Evolutionary conservation across 169 alveolate genomes (phyloP).

Genomic region (Pseudocohnilembus persalinus): DNA sequence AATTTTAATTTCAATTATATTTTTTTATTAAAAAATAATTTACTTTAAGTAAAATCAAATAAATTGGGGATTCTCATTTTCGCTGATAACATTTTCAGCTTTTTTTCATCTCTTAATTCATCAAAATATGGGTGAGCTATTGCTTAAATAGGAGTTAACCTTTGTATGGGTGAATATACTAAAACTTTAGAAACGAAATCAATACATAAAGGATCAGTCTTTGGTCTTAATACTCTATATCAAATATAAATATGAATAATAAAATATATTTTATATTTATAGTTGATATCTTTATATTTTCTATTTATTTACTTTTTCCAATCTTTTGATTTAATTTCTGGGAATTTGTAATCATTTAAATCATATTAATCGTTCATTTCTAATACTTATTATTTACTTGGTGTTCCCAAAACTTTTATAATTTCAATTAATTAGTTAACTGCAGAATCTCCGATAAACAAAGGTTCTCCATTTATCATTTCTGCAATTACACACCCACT

Average conservation of each 20-base stretch:
- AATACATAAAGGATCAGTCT: conserved; percentile 71
- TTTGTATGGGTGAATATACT: conserved; percentile 68
- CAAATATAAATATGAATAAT: not conserved
- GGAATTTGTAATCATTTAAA: conserved; percentile 85
- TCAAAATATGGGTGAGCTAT: conserved; percentile 80
- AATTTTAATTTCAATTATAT: no score
- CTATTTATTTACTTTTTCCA: conserved; percentile 74
- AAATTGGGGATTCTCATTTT: conserved; percentile 64
- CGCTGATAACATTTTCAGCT: conserved; percentile 54
- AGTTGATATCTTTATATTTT: not conserved
- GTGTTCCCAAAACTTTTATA: conserved; percentile 84
- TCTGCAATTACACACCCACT: conserved; percentile 97
- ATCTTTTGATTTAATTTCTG: conserved; percentile 83
- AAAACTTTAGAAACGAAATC: conserved; percentile 68
- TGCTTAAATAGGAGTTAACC: conserved; percentile 72
- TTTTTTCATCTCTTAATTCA: conserved; percentile 79
- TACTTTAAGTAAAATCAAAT: conserved; percentile 71
- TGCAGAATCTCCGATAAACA: conserved; percentile 96
- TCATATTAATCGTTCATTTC: conserved; percentile 31
- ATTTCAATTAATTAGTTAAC: conserved; percentile 96
- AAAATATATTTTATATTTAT: no score
- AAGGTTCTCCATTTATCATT: conserved; percentile 93
- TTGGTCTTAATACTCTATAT: conserved; percentile 42
- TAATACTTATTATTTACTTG: conserved; percentile 29
- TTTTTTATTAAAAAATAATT: not conserved